Conservation (phyloP, 768 basidiomycete genomes). For the Dacryopinax primogenitus region DNA sequence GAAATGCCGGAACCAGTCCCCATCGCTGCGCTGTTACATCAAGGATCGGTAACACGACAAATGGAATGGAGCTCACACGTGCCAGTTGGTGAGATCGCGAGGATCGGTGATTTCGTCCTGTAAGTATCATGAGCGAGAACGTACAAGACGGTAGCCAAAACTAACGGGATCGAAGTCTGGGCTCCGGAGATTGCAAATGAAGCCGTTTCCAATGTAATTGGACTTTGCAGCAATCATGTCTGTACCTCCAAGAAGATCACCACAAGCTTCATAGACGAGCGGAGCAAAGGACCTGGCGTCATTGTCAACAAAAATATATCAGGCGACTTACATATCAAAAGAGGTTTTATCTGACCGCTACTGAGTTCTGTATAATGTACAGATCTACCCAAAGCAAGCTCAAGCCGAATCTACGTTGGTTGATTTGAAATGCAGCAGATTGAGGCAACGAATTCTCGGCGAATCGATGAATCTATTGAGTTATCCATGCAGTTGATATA, state of each 20-base stretch:
- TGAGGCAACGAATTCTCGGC: too few species aligned
- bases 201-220: constrained; percentile 3
- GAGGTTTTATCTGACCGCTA: too few species aligned
- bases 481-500: too few species aligned
- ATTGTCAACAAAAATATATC: too few species aligned
- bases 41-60: not conserved
- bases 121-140: not conserved
- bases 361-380: too few species aligned
- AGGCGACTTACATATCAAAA: too few species aligned
- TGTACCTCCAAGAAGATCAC: constrained; percentile 2
- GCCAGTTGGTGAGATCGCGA: constrained; percentile 3
- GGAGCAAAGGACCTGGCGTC: not conserved
- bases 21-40: not conserved
- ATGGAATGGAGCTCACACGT: not conserved
- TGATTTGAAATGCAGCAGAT: too few species aligned
- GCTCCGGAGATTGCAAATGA: not conserved
- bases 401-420: too few species aligned
- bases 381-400: too few species aligned
- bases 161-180: constrained; percentile 2
- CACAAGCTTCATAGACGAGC: not conserved
- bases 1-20: constrained; percentile 7
- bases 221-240: not conserved
- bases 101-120: not conserved
- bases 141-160: not conserved
- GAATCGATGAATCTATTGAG: too few species aligned